Percentiles rank a stretch among this genome's conserved stretches.
phyloP scores from a whole-genome alignment of 306 rosid genomes.

The Begonia fuchsioides region DNA sequence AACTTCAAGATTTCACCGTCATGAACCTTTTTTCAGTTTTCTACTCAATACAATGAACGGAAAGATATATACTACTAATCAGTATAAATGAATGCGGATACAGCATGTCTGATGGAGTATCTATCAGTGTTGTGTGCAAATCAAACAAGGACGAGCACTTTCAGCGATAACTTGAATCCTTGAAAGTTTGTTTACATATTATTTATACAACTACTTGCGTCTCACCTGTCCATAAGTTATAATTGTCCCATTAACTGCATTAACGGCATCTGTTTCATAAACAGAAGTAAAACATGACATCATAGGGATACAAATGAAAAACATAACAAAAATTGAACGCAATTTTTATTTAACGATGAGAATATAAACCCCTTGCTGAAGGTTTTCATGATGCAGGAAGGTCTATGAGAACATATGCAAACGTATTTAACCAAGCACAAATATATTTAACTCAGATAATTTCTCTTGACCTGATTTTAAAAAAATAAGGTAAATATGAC shows the following conservation, averaged over 20 bases:
- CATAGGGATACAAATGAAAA: conserved; percentile 1
- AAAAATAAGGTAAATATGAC: no score
- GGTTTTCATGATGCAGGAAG: no score
- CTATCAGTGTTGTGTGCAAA: neutral
- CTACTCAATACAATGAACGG: no score
- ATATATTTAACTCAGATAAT: no score
- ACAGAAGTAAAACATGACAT: conserved; percentile 11
- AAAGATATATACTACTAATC: no score
- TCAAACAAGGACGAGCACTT: neutral
- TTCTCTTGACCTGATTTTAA: no score
- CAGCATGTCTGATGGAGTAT: neutral
- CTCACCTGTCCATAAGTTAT: conserved; percentile 83
- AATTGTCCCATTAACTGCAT: conserved; percentile 59
- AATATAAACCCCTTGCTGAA: no score
- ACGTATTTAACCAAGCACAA: no score
- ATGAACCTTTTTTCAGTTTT: no score
- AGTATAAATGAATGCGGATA: no score
- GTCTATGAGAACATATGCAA: no score
- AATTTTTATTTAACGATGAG: neutral
- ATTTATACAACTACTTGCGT: neutral
- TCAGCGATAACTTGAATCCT: neutral
- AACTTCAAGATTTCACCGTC: no score
- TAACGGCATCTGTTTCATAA: conserved; percentile 42
- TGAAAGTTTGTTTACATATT: neutral
- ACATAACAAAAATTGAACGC: neutral